A percentile compares a stretch with the other conserved stretches of the same genome.
Evolutionary conservation across 768 basidiomycete genomes (phyloP).

Genomic region (Floccularia luteovirens): DNA sequence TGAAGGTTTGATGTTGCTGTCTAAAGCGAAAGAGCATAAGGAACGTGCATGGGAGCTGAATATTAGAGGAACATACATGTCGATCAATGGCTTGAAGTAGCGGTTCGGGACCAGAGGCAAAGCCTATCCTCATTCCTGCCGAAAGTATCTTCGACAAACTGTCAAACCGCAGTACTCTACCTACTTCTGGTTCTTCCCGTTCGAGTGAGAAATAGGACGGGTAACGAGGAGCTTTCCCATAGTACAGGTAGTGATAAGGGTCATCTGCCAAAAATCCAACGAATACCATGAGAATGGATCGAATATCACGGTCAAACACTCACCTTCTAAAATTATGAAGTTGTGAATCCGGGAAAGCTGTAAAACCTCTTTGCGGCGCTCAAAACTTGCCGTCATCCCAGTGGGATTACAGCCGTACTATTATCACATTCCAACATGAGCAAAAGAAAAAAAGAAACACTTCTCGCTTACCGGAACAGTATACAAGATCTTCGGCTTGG

Average conservation of each 20-base stretch:
- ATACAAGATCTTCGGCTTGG: constrained; percentile 74
- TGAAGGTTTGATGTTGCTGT: constrained; percentile 65
- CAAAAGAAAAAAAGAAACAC: background rate
- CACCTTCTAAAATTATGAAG: constrained; percentile 83
- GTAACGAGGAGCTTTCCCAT: constrained; percentile 51
- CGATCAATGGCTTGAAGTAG: constrained; percentile 65
- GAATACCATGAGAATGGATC: background rate
- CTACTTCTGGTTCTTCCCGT: constrained; percentile 52
- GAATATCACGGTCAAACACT: constrained; percentile 6
- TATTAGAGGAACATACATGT: constrained; percentile 38
- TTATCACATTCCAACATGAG: background rate
- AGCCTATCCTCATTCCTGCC: constrained; percentile 75
- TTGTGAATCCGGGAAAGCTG: constrained; percentile 64
- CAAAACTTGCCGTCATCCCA: constrained; percentile 66
- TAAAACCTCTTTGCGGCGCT: constrained; percentile 67
- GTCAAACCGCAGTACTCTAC: constrained; percentile 83
- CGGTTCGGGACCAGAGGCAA: constrained; percentile 64
- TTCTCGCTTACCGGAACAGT: constrained; percentile 56
- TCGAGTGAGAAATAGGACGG: constrained; percentile 84
- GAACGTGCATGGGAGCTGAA: constrained; percentile 1
- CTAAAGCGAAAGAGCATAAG: constrained; percentile 22
- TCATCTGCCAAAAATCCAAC: constrained; percentile 46
- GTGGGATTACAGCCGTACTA: constrained; percentile 86
- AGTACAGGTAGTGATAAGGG: constrained; percentile 76
- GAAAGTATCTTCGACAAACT: constrained; percentile 82